Base-by-base conservation (phyloP, 2,329 filamentous ascomycete species). In the Fusarium torulosum region DNA sequence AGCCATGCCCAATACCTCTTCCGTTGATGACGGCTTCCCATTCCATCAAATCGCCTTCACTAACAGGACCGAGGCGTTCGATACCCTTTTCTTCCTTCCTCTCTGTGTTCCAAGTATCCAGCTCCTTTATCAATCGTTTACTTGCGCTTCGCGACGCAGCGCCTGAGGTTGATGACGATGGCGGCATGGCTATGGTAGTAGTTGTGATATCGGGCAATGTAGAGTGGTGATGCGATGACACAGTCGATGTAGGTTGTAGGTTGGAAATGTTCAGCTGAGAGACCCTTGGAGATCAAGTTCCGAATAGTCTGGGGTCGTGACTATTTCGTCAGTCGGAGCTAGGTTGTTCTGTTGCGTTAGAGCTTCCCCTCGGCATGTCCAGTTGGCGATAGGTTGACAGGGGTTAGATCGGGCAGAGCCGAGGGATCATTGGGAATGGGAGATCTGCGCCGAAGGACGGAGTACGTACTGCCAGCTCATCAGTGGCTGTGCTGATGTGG, bases 11-110 rank as follows among this genome's bases (percentile, higher is more conserved):
- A 21, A 88, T 75, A 19, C 82, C 86, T 57, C 79, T 77, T n/a
- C 86, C 87, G 69, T 86, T 87, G 54, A 90, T 82, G 52, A 90
- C 85, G 27, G 86, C 83, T 76, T 88, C 83, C 85, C 88, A 89
- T 47, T 76, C 76, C 63, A 89, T 78, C 54, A 90, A 76, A 72
- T 87, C 82, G n/a, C 82, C 82, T 62, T 87, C 86, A 66, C 75
- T 75, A 37, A 82, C 79, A 21, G 87, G 85, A 0, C 85, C 86
- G 6, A 90, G 83, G 14, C 87, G 81, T 79, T 89, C 86, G 68
- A 90, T 86, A 43, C 86, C 86, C 67, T 75, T 75, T 72, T 87
- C 85, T 40, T 80, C 76, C 44, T 76, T 75, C 63, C 80, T 75
- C 73, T 88, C 86, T 63, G 75, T 77, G 66, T 80, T 79, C 84